phyloP scores from a whole-genome alignment of 2,329 filamentous ascomycete species.

The Periconia sp. region DNA sequence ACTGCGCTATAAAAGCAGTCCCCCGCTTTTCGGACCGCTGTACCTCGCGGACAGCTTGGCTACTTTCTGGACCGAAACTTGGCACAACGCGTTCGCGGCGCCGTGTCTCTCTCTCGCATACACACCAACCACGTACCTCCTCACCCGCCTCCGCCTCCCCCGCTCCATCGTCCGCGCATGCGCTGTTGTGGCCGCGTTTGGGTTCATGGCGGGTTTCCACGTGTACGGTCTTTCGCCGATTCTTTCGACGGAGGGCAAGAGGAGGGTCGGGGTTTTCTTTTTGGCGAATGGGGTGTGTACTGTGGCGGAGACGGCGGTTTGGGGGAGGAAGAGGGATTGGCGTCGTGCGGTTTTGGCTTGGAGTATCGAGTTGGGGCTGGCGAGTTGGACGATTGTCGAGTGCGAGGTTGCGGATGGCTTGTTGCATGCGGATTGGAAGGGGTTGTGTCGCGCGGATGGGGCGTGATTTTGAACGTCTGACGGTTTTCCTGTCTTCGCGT shows the following conservation, averaged over 20 bases:
- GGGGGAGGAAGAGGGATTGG: slow-evolving; percentile 40
- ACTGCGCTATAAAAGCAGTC: slow-evolving; percentile 41
- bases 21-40: slow-evolving; percentile 44
- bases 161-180: slow-evolving; percentile 32
- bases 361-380: slow-evolving; percentile 36
- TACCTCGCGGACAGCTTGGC: slow-evolving; percentile 38
- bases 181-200: slow-evolving; percentile 43
- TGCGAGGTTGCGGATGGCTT: slow-evolving; percentile 39
- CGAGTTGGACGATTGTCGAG: slow-evolving; percentile 39
- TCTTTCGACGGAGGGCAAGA: slow-evolving; percentile 29
- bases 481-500: background rate
- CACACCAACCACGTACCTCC: slow-evolving; percentile 34
- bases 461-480: background rate
- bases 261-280: slow-evolving; percentile 43
- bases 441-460: slow-evolving; percentile 21
- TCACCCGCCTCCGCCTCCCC: slow-evolving; percentile 36
- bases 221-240: slow-evolving; percentile 43
- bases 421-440: slow-evolving; percentile 32
- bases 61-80: slow-evolving; percentile 44
- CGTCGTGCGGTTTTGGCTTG: slow-evolving; percentile 35
- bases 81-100: slow-evolving; percentile 47
- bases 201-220: slow-evolving; percentile 46
- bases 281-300: slow-evolving; percentile 44
- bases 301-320: slow-evolving; percentile 29
- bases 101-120: slow-evolving; percentile 46